A percentile compares a stretch with the other conserved stretches of the same genome.
These are phyloP conservation scores for Quercus dentata DNA, from an alignment of 306 rosid species.

Conservation along the genomic window DNA sequence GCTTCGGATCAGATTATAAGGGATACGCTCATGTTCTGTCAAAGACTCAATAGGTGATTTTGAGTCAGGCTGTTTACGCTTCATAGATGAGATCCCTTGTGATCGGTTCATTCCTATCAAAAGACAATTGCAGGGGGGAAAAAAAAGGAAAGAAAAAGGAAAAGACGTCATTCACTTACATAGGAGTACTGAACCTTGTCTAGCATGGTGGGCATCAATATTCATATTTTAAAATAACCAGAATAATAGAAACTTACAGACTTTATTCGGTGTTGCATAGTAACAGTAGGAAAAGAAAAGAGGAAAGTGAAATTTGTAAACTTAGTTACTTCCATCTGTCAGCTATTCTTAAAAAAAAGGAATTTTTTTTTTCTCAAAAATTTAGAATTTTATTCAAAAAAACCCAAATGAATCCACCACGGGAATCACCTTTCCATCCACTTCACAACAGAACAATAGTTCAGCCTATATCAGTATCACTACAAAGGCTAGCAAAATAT, in stretches of 20 bases:
- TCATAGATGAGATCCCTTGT: conserved; percentile 42
- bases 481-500: not conserved
- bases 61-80: conserved; percentile 50
- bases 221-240: not conserved
- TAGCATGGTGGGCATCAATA: not conserved
- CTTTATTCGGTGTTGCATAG: not conserved
- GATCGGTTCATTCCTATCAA: conserved; percentile 42
- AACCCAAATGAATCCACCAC: not conserved
- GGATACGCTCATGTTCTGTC: conserved; percentile 40
- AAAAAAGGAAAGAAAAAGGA: too few relatives aligned
- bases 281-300: not conserved
- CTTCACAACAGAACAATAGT: not conserved
- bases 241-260: not conserved
- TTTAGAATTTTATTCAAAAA: not conserved
- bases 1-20: conserved; percentile 48
- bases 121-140: not conserved
- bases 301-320: not conserved
- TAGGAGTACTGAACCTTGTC: not conserved
- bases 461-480: not conserved
- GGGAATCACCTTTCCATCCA: not conserved
- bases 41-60: conserved; percentile 25
- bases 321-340: not conserved
- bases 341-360: not conserved
- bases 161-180: not conserved
- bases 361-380: not conserved